Percentiles rank a stretch among this genome's conserved stretches.
These are phyloP conservation scores for Phylloporus rhodoxanthus DNA, from an alignment of 768 basidiomycete species.

Conservation along the genomic window DNA sequence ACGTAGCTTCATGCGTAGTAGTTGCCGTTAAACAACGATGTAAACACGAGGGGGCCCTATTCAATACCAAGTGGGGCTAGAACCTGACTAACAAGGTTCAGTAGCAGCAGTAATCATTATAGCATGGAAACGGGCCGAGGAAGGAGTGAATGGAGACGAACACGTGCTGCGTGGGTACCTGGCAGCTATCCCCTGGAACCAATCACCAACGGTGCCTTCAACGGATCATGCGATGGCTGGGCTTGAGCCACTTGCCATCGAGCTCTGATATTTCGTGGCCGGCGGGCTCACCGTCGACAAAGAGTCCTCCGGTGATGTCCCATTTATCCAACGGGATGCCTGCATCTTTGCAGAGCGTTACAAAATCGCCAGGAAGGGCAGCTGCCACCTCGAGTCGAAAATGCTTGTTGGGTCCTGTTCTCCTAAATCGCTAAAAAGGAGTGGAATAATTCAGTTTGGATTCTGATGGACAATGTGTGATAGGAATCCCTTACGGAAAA, in stretches of 20 bases:
- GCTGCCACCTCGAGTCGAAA: constrained; percentile 50
- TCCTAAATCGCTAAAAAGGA: constrained; percentile 42
- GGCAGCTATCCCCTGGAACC: constrained; percentile 2
- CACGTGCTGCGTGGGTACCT: constrained; percentile 14
- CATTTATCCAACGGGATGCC: constrained; percentile 37
- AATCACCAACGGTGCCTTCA: no score
- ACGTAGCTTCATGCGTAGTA: constrained; percentile 14
- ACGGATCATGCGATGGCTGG: constrained; percentile 11
- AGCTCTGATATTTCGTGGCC: constrained; percentile 34
- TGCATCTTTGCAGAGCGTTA: constrained; percentile 42
- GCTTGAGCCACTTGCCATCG: constrained; percentile 32
- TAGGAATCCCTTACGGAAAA: constrained; percentile 37
- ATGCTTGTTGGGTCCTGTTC: constrained; percentile 40
- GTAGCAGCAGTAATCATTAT: constrained; percentile 13
- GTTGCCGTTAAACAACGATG: constrained; percentile 23
- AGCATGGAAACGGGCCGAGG: constrained; percentile 5
- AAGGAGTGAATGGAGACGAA: constrained; percentile 12
- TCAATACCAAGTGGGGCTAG: constrained; percentile 11
- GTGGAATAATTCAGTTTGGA: not conserved
- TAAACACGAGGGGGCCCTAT: constrained; percentile 26
- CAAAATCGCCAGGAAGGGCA: constrained; percentile 54
- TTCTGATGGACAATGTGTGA: not conserved
- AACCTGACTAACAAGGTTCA: constrained; percentile 23
- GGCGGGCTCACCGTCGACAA: constrained; percentile 38
- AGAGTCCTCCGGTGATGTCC: constrained; percentile 42